phyloP scores from a whole-genome alignment of 2,329 filamentous ascomycete species.

The Stagonosporopsis chrysanthemi region DNA sequence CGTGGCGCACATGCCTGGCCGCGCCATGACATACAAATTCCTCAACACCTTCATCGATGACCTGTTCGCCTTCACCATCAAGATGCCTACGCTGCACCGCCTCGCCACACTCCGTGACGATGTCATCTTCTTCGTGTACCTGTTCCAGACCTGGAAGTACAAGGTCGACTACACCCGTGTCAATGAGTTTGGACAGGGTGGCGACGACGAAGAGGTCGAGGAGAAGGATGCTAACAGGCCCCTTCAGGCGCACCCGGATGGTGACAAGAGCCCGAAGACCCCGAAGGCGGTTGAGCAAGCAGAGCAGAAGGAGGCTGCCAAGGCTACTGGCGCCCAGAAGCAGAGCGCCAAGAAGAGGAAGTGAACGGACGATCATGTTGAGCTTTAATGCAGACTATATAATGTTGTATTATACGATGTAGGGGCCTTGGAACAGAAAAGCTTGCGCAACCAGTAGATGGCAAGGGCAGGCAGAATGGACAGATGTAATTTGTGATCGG shows the following conservation, averaged over 20 bases:
- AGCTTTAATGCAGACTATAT: neutral
- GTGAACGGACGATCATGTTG: conserved; percentile 5
- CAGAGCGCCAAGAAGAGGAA: conserved; percentile 46
- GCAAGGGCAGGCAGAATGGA: neutral
- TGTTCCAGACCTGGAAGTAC: conserved; percentile 95
- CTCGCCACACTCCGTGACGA: conserved; percentile 93
- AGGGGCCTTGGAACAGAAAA: neutral
- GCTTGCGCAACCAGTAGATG: neutral
- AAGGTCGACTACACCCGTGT: conserved; percentile 89
- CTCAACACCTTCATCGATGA: conserved; percentile 99
- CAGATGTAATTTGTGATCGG: neutral
- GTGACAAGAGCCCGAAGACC: conserved; percentile 38
- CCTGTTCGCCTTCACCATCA: conserved; percentile 97
- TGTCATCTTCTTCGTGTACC: conserved; percentile 96
- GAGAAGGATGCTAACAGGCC: conserved; percentile 58
- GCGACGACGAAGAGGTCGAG: conserved; percentile 75
- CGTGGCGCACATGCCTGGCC: conserved; percentile 95
- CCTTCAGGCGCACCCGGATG: conserved; percentile 45
- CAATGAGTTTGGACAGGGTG: conserved; percentile 98
- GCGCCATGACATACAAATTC: conserved; percentile 98
- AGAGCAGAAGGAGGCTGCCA: conserved; percentile 20
- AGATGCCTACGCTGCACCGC: conserved; percentile 95
- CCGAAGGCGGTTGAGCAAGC: conserved; percentile 24
- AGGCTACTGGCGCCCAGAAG: conserved; percentile 38
- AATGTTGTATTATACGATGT: neutral